Evolutionary conservation across 129 eudicot genomes (phyloP).

Genomic region (Heracleum sosnowskyi): DNA sequence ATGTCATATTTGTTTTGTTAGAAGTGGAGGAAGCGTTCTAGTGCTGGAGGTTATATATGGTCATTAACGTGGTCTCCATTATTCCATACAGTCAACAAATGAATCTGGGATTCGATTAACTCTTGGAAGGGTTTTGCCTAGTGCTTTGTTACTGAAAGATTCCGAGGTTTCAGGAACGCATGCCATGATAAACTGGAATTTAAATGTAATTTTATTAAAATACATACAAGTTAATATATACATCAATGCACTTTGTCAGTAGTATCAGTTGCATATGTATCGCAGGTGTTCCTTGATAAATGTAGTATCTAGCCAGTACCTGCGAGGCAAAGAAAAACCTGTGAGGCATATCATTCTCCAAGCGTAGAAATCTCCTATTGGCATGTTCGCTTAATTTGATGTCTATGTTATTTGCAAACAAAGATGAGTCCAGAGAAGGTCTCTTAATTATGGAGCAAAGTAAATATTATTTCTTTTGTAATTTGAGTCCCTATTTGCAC

Average conservation of each 20-base stretch:
- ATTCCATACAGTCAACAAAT: constrained; percentile 64
- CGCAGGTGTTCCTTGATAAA: too few relatives aligned
- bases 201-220: constrained; percentile 37
- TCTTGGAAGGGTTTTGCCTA: constrained; percentile 88
- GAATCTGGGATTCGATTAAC: constrained; percentile 67
- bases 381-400: too few relatives aligned
- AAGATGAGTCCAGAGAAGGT: too few relatives aligned
- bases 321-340: too few relatives aligned
- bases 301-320: too few relatives aligned
- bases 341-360: too few relatives aligned
- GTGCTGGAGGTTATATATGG: constrained; percentile 86
- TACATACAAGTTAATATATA: constrained; percentile 2
- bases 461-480: too few relatives aligned
- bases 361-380: too few relatives aligned
- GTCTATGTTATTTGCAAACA: too few relatives aligned
- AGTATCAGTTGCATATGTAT: too few relatives aligned
- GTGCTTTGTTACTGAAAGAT: constrained; percentile 62
- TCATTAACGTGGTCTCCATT: constrained; percentile 61
- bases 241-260: constrained; percentile 1
- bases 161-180: constrained; percentile 98
- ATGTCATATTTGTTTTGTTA: constrained; percentile 57
- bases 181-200: constrained; percentile 76
- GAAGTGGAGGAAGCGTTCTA: constrained; percentile 88
- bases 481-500: too few relatives aligned
- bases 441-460: too few relatives aligned